phyloP scores from a whole-genome alignment of 2,329 filamentous ascomycete species.

The Fusarium sp. region DNA sequence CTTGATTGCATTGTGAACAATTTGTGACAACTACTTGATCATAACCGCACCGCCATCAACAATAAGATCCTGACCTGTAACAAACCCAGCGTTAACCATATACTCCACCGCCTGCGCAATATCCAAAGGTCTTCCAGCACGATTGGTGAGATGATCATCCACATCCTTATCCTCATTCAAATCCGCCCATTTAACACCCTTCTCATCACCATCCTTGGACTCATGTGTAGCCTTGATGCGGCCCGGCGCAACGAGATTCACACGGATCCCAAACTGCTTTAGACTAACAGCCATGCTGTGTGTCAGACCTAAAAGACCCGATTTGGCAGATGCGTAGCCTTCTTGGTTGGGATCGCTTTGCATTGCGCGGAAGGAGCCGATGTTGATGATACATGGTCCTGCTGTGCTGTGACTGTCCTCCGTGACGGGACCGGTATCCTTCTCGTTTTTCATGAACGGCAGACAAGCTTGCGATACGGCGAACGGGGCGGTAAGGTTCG shows the following conservation, averaged over 20 bases:
- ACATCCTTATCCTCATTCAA: constrained; percentile 18
- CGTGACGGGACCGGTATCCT: neutral
- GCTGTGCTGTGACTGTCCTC: constrained; percentile 15
- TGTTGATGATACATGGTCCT: constrained; percentile 17
- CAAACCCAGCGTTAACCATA: constrained; percentile 20
- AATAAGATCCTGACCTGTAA: constrained; percentile 10
- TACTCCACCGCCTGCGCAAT: constrained; percentile 19
- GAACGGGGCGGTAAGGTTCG: constrained; percentile 10
- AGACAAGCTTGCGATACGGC: constrained; percentile 15
- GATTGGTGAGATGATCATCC: constrained; percentile 12
- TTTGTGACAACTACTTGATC: constrained; percentile 6
- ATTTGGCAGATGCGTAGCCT: constrained; percentile 10
- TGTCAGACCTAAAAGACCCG: constrained; percentile 8
- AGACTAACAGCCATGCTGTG: constrained; percentile 22
- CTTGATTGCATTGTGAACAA: neutral
- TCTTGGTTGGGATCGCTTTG: constrained; percentile 25
- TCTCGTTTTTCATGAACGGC: constrained; percentile 19
- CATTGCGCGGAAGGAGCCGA: constrained; percentile 13
- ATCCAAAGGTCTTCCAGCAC: constrained; percentile 16
- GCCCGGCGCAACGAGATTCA: constrained; percentile 12
- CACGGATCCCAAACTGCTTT: neutral
- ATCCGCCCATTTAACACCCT: constrained; percentile 2
- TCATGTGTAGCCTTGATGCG: constrained; percentile 15
- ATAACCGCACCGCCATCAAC: constrained; percentile 16
- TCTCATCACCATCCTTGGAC: constrained; percentile 10